Conservation (phyloP, 352 stramenopile species). For the Peronosclerospora sorghi region DNA sequence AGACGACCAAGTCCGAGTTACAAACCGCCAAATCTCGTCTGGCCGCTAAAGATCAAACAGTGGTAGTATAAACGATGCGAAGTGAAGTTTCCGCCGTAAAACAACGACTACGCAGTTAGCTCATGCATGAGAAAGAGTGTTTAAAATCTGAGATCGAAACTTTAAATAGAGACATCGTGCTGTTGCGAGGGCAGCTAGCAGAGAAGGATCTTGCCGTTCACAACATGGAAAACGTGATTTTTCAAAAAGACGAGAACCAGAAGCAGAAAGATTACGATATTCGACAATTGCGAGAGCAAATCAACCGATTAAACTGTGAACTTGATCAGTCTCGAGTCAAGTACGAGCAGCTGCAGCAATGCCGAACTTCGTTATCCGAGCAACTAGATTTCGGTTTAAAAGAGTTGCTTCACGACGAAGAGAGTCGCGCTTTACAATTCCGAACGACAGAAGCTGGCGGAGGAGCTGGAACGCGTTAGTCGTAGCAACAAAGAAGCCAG, state of each 20-base stretch:
- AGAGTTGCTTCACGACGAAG: slow-evolving; percentile 51
- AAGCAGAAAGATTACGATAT: slow-evolving; percentile 29
- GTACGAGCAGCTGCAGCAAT: slow-evolving; percentile 51
- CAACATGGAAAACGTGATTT: slow-evolving; percentile 34
- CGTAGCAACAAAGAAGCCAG: slow-evolving; percentile 15
- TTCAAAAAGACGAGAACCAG: slow-evolving; percentile 28
- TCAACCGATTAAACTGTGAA: slow-evolving; percentile 29
- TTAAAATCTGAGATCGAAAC: slow-evolving; percentile 27
- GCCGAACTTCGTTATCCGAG: slow-evolving; percentile 33
- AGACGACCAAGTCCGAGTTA: slow-evolving; percentile 20
- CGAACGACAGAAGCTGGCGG: slow-evolving; percentile 14
- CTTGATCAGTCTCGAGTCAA: slow-evolving; percentile 25
- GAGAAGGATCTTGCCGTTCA: slow-evolving; percentile 39
- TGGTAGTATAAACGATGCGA: slow-evolving; percentile 51
- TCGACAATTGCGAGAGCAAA: slow-evolving; percentile 29
- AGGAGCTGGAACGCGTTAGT: slow-evolving; percentile 28
- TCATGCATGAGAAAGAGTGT: slow-evolving; percentile 47
- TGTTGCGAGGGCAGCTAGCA: slow-evolving; percentile 22
- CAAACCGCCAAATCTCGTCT: slow-evolving; percentile 28
- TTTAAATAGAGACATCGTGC: slow-evolving; percentile 31
- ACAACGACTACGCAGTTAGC: slow-evolving; percentile 46
- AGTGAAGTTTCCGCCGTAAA: slow-evolving; percentile 50
- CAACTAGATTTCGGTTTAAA: slow-evolving; percentile 65
- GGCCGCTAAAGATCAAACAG: slow-evolving; percentile 33
- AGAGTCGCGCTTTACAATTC: slow-evolving; percentile 18